Evolutionary conservation across 768 basidiomycete species (phyloP).

Genomic region (Podaxis carcinomalis): DNA sequence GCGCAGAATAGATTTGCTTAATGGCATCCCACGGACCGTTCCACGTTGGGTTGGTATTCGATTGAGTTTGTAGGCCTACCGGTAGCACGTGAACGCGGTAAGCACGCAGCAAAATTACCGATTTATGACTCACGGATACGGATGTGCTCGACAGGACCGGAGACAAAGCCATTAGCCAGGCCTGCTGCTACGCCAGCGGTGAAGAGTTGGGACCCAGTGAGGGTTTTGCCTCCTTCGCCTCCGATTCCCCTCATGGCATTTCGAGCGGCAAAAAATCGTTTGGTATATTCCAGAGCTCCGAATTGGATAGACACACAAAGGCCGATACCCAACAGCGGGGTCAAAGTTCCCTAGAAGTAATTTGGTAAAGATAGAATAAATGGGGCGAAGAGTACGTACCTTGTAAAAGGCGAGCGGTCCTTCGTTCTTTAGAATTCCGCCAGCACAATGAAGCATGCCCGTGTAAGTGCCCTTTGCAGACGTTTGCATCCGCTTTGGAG

Average conservation of each 20-base stretch:
- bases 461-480: constrained; percentile 84
- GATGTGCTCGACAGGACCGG: constrained; percentile 96
- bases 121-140: constrained; percentile 70
- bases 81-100: not conserved
- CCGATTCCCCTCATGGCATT: constrained; percentile 59
- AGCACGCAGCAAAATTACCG: constrained; percentile 5
- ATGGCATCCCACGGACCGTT: constrained; percentile 86
- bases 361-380: not conserved
- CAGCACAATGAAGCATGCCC: constrained; percentile 86
- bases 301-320: constrained; percentile 97
- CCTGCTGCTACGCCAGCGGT: constrained; percentile 81
- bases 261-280: constrained; percentile 67
- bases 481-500: constrained; percentile 85
- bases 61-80: constrained; percentile 88
- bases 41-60: constrained; percentile 70
- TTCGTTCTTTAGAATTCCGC: constrained; percentile 87
- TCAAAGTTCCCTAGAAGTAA: constrained; percentile 70
- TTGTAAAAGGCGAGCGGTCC: constrained; percentile 96
- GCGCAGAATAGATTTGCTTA: constrained; percentile 68
- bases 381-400: constrained; percentile 33
- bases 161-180: constrained; percentile 86
- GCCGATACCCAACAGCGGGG: constrained; percentile 88
- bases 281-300: constrained; percentile 81
- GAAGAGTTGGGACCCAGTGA: constrained; percentile 65
- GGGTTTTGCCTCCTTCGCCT: constrained; percentile 57